Conservation (phyloP, 2,329 filamentous ascomycete species). For the Anthostomella pinea region DNA sequence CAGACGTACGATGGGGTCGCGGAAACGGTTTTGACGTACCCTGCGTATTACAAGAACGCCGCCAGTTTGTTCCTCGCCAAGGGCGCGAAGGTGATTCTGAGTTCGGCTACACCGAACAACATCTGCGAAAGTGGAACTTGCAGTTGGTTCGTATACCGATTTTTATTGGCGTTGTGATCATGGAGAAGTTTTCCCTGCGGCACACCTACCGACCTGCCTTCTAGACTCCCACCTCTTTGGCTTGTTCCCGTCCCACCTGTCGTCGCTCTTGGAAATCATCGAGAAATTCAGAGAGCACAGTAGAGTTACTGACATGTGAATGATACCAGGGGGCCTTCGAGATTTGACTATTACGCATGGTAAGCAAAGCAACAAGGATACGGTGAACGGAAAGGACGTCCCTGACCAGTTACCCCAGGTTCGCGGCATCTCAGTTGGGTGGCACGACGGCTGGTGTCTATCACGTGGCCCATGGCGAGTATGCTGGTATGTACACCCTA, state of each 20-base stretch:
- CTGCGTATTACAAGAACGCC: slow-evolving; percentile 57
- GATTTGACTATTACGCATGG: slow-evolving; percentile 57
- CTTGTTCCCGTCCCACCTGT: too few species aligned
- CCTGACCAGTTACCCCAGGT: slow-evolving; percentile 20
- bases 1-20: slow-evolving; percentile 45
- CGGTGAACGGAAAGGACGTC: too few species aligned
- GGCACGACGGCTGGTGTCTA: slow-evolving; percentile 41
- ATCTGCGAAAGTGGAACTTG: slow-evolving; percentile 57
- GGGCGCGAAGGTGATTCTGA: slow-evolving; percentile 60
- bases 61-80: slow-evolving; percentile 51
- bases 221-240: too few species aligned
- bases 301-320: too few species aligned
- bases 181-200: too few species aligned
- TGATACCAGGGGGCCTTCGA: slow-evolving; percentile 38
- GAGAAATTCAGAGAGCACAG: too few species aligned
- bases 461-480: slow-evolving; percentile 59
- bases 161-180: too few species aligned
- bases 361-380: slow-evolving; percentile 24
- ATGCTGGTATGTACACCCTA: slow-evolving; percentile 35
- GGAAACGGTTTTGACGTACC: slow-evolving; percentile 60
- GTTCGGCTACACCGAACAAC: slow-evolving; percentile 24
- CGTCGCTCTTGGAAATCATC: too few species aligned
- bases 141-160: too few species aligned
- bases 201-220: too few species aligned
- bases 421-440: slow-evolving; percentile 36